These are phyloP conservation scores for Phytomonas sp. DNA, from an alignment of 208 protist species.

Conservation along the genomic window DNA sequence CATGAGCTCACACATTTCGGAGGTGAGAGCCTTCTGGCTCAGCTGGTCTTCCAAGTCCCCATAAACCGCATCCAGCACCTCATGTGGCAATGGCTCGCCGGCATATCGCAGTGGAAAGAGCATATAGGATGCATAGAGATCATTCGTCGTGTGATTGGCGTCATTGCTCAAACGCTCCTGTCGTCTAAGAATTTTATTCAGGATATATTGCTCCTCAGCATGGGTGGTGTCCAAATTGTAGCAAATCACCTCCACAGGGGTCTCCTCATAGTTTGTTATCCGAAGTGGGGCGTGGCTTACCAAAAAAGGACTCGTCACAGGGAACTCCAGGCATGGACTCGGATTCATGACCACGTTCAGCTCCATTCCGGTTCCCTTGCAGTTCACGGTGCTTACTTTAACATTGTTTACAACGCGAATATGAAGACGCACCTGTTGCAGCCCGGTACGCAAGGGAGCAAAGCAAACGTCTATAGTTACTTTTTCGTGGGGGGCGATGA, in stretches of 20 bases:
- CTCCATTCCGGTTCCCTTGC: conserved; percentile 24
- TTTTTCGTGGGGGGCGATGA: conserved; percentile 49
- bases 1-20: background rate
- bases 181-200: background rate
- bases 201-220: conserved; percentile 36
- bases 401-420: conserved; percentile 11
- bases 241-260: conserved; percentile 84
- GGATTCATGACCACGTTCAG: conserved; percentile 41
- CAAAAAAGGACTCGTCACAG: conserved; percentile 66
- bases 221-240: conserved; percentile 72
- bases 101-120: conserved; percentile 55
- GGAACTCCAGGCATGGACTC: conserved; percentile 36
- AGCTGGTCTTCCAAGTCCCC: conserved; percentile 15
- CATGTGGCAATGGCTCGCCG: conserved; percentile 56
- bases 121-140: conserved; percentile 25
- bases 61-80: conserved; percentile 67
- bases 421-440: background rate
- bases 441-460: conserved; percentile 18
- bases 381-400: conserved; percentile 38
- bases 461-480: conserved; percentile 67
- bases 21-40: background rate
- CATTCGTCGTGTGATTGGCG: background rate
- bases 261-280: conserved; percentile 81
- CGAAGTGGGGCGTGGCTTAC: conserved; percentile 44
- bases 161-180: background rate